A percentile compares a stretch with the other conserved stretches of the same genome.
Conservation (phyloP, 2,329 filamentous ascomycete genomes). For the Verticillium longisporum region DNA sequence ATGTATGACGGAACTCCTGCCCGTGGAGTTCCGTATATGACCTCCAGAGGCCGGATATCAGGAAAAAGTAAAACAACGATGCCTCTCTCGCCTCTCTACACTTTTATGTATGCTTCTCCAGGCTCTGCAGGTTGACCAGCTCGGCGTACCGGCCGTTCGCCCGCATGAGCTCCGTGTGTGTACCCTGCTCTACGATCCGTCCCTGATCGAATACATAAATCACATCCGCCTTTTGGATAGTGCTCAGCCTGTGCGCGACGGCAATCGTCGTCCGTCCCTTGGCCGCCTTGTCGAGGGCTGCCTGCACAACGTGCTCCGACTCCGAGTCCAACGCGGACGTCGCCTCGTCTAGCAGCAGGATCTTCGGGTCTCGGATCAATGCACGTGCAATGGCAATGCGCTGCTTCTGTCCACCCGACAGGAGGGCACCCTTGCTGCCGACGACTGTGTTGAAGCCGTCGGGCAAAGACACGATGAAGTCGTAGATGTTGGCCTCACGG, state of each 20-base stretch:
- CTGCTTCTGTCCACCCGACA: constrained; percentile 91
- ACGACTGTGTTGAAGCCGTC: constrained; percentile 83
- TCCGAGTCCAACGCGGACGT: constrained; percentile 72
- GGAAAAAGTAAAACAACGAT: not conserved
- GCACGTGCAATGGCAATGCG: constrained; percentile 90
- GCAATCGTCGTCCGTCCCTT: constrained; percentile 87
- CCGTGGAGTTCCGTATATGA: not conserved
- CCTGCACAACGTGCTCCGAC: constrained; percentile 74
- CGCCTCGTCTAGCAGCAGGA: constrained; percentile 78
- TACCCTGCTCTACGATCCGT: constrained; percentile 76
- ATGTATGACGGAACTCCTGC: not conserved
- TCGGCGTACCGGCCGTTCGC: constrained; percentile 69
- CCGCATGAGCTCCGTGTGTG: constrained; percentile 65
- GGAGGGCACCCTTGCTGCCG: constrained; percentile 76
- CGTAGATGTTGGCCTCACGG: constrained; percentile 86
- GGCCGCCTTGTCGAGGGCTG: constrained; percentile 72
- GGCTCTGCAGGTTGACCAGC: constrained; percentile 71
- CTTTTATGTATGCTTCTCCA: constrained; percentile 48
- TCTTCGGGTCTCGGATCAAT: constrained; percentile 81
- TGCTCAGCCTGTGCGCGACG: constrained; percentile 85
- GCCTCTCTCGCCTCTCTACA: not conserved
- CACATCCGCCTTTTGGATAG: constrained; percentile 88
- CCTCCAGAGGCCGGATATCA: not conserved
- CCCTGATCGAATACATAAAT: constrained; percentile 97
- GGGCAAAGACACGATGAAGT: constrained; percentile 80